Evolutionary conservation across 768 basidiomycete species (phyloP), one percentile per base, ranked within the genome.

Genomic region (Udeniomyces megalosporus): DNA sequence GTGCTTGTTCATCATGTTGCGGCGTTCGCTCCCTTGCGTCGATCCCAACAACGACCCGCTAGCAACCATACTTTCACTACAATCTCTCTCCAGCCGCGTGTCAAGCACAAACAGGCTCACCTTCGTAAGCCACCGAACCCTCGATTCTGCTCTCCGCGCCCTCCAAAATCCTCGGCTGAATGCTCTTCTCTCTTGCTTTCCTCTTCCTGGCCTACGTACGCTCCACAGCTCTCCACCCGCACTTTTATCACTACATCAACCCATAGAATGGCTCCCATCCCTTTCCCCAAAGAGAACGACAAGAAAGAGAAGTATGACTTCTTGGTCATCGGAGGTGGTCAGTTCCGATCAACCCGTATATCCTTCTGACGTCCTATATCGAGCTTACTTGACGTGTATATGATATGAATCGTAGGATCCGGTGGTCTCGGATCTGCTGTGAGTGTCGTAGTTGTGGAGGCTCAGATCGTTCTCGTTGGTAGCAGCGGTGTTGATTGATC

Each of bases 381-480:
- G n/a, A n/a, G n/a, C n/a, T n/a, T n/a, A 31, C 31, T 24, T 15
- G 15, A 42, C 32, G 29, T n/a, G n/a, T 4, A 17, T 58, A 42
- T 17, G 10, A 42, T 14, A 10, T 17, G 31, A n/a, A 24, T 29
- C 42, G n/a, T 15, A 65, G 95, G 95, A 38, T 91, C 88, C 63
- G 95, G 90, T 62, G 95, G 93, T 62, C 82, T 88, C 35, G 93
- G 82, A 11, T 83, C 84, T 60, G 85, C 88, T 65, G 89, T 88
- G 70, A 70, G 85, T 75, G 4, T 3, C 8, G 8, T 34, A 34
- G 28, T 34, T 10, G 11, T 28, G 15, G 14, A 0, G 20, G 32
- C n/a, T 4, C 24, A 29, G 20, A n/a, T 31, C 6, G 26, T 4
- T 49, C 34, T 1, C 35, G 51, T 58, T 55, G 57, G 58, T 31